Conservation (phyloP, 345 rosid genomes). For the Turnera subulata region DNA sequence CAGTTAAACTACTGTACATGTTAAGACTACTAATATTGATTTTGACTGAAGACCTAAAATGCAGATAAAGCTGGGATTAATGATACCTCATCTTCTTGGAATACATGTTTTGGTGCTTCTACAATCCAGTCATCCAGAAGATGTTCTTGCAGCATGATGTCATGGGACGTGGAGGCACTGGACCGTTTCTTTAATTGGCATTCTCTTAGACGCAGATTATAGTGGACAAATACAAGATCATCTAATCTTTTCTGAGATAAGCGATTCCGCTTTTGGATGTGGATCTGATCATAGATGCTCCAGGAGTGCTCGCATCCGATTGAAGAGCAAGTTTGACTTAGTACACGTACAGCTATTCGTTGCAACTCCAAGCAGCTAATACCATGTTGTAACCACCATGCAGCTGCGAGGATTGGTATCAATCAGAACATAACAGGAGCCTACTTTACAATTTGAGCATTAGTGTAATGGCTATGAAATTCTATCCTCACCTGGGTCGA, state of each 20-base stretch:
- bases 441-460: too few relatives aligned
- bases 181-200: too few relatives aligned
- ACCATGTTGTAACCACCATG: constrained; percentile 90
- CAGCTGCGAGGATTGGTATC: constrained; percentile 49
- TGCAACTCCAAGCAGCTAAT: constrained; percentile 83
- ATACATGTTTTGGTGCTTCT: too few relatives aligned
- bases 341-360: constrained; percentile 70
- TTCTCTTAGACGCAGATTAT: constrained; percentile 70
- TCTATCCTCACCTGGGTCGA: constrained; percentile 97
- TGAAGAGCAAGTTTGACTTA: constrained; percentile 85
- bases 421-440: neutral
- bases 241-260: constrained; percentile 48
- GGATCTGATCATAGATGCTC: constrained; percentile 61
- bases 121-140: too few relatives aligned
- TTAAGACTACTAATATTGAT: too few relatives aligned
- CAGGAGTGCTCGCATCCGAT: constrained; percentile 70
- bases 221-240: constrained; percentile 67
- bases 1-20: too few relatives aligned
- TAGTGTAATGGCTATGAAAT: constrained; percentile 4
- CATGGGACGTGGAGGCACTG: too few relatives aligned
- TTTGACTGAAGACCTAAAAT: too few relatives aligned
- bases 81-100: too few relatives aligned
- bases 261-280: constrained; percentile 47
- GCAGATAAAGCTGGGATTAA: too few relatives aligned
- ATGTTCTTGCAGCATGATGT: too few relatives aligned